phyloP scores from a whole-genome alignment of 148 eudicot genomes.

The Silene conica region DNA sequence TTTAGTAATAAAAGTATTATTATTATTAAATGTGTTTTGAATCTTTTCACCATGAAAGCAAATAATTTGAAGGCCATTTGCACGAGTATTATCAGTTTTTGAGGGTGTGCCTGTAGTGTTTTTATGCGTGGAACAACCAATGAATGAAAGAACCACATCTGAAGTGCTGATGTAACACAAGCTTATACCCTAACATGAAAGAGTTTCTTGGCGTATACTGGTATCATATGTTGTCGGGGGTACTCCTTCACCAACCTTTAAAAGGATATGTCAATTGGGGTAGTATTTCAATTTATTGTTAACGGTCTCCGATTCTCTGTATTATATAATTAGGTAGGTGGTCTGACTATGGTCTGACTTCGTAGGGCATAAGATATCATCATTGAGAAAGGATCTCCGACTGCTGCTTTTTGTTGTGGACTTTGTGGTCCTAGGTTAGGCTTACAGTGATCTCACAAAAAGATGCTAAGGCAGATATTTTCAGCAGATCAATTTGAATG shows the following conservation, averaged over 20 bases:
- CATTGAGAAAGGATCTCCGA: not conserved
- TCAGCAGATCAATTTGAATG: not conserved
- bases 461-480: not conserved
- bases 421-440: not conserved
- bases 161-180: not conserved
- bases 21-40: not conserved
- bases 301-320: not conserved
- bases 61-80: not conserved
- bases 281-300: not conserved
- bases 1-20: not conserved
- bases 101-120: not conserved
- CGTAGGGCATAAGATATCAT: not conserved
- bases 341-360: not conserved
- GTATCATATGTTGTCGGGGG: not conserved
- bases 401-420: not conserved
- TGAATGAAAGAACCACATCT: not conserved
- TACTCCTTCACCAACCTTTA: not conserved
- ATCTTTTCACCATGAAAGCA: not conserved
- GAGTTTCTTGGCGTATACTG: not conserved
- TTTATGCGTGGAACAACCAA: not conserved
- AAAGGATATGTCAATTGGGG: not conserved
- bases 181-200: not conserved
- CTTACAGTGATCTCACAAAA: not conserved
- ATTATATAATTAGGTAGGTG: not conserved
- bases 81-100: not conserved